Percentiles rank a stretch among this genome's conserved stretches.
phyloP scores from a whole-genome alignment of 2,329 filamentous ascomycete genomes.

The Monilinia vaccinii-corymbosi region DNA sequence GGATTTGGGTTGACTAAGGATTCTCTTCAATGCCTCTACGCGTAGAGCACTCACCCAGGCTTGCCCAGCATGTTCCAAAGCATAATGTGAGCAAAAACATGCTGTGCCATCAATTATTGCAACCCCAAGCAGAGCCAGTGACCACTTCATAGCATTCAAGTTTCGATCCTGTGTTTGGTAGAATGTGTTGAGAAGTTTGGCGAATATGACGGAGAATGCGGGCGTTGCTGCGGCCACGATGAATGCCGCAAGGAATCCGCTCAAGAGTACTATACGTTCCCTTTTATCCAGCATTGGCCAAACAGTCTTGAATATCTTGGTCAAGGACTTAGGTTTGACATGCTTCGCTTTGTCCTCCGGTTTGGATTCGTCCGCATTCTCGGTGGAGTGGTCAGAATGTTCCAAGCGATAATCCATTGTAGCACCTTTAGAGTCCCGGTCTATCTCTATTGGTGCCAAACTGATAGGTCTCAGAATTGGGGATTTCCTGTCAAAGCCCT shows the following conservation, averaged over 20 bases:
- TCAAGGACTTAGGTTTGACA: slow-evolving; percentile 32
- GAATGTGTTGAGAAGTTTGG: slow-evolving; percentile 63
- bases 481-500: neutral
- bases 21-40: slow-evolving; percentile 53
- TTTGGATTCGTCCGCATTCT: neutral
- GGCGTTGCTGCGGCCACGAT: slow-evolving; percentile 32
- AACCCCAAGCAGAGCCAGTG: slow-evolving; percentile 58
- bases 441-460: neutral
- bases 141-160: slow-evolving; percentile 43
- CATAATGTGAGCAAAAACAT: slow-evolving; percentile 58
- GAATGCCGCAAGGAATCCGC: slow-evolving; percentile 42
- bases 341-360: neutral
- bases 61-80: slow-evolving; percentile 64
- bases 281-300: slow-evolving; percentile 52
- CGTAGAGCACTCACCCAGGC: slow-evolving; percentile 69
- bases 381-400: neutral
- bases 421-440: neutral
- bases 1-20: slow-evolving; percentile 64
- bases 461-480: neutral
- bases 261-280: slow-evolving; percentile 45
- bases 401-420: neutral
- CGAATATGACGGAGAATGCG: slow-evolving; percentile 66
- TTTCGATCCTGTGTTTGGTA: slow-evolving; percentile 37
- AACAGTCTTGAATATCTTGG: slow-evolving; percentile 56
- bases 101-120: slow-evolving; percentile 57